A percentile compares a stretch with the other conserved stretches of the same genome.
These are phyloP conservation scores for Tulasnella sp. DNA, from an alignment of 768 basidiomycete species.

Conservation along the genomic window DNA sequence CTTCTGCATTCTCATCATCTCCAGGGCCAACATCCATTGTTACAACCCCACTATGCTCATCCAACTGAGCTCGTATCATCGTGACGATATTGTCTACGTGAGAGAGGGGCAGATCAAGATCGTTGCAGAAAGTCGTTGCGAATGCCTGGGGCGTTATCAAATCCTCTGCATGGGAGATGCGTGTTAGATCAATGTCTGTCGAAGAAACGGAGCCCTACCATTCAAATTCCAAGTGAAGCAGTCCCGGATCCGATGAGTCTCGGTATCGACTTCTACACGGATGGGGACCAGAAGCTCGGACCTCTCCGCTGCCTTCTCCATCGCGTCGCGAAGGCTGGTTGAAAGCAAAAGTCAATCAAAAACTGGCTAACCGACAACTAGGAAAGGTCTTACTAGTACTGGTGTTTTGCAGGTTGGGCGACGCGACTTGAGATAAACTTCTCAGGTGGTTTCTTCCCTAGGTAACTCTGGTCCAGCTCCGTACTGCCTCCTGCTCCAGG, in stretches of 20 bases:
- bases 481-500: conserved; percentile 50
- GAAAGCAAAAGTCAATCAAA: conserved; percentile 22
- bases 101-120: conserved; percentile 71
- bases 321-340: conserved; percentile 52
- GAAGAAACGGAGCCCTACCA: conserved; percentile 37
- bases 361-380: conserved; percentile 25
- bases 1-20: conserved; percentile 32
- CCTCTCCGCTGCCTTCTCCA: conserved; percentile 59
- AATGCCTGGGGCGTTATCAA: conserved; percentile 81
- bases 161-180: conserved; percentile 42
- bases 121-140: conserved; percentile 79
- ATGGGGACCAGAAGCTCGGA: conserved; percentile 74
- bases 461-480: conserved; percentile 81
- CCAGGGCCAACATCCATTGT: conserved; percentile 65
- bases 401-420: conserved; percentile 59
- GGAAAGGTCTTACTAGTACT: conserved; percentile 60
- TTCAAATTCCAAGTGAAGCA: conserved; percentile 95
- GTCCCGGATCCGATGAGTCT: conserved; percentile 86
- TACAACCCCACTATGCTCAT: conserved; percentile 81
- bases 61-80: conserved; percentile 85
- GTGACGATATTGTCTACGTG: conserved; percentile 78
- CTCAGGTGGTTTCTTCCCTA: conserved; percentile 79
- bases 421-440: conserved; percentile 64
- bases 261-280: conserved; percentile 91
- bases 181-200: background rate